Evolutionary conservation across 192 early-diverging fungal species (phyloP).

Genomic region (Coemansia reversa): DNA sequence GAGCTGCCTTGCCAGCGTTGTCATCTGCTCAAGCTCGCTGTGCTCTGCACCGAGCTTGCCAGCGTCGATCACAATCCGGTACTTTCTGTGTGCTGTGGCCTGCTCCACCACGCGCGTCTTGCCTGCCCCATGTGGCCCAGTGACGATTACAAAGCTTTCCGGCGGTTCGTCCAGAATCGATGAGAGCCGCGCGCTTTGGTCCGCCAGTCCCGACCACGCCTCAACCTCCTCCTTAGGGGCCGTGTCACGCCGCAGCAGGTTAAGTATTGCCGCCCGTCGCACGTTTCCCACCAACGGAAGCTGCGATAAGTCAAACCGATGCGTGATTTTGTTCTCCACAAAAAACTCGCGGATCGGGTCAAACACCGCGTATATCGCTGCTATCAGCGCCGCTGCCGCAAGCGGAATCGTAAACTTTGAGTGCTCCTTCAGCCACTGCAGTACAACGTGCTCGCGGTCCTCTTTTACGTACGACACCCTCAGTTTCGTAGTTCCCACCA

Average conservation of each 20-base stretch:
- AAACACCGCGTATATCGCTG: conserved; percentile 77
- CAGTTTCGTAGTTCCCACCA: conserved; percentile 65
- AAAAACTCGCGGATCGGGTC: conserved; percentile 91
- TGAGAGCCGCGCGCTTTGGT: conserved; percentile 36
- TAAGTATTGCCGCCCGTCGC: conserved; percentile 34
- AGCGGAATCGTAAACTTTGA: conserved; percentile 75
- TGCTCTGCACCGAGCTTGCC: conserved; percentile 72
- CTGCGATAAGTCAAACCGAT: conserved; percentile 65
- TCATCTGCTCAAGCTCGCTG: conserved; percentile 72
- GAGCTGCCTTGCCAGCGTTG: conserved; percentile 76
- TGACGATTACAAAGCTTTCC: conserved; percentile 83
- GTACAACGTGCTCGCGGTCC: conserved; percentile 58
- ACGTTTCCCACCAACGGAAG: conserved; percentile 41
- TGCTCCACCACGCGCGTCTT: conserved; percentile 74
- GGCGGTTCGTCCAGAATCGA: conserved; percentile 55
- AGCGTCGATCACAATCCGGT: conserved; percentile 78
- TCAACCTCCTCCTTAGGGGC: conserved; percentile 16
- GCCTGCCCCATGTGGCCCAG: conserved; percentile 82
- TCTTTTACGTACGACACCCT: conserved; percentile 61
- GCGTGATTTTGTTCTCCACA: conserved; percentile 80
- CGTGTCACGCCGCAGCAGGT: conserved; percentile 25
- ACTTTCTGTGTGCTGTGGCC: conserved; percentile 63
- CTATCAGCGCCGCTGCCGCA: conserved; percentile 67
- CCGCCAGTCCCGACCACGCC: conserved; percentile 49
- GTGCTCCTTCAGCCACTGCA: conserved; percentile 72